These are phyloP conservation scores for Hortiboletus rubellus DNA, from an alignment of 1,284 basidiomycete species.

Conservation along the genomic window DNA sequence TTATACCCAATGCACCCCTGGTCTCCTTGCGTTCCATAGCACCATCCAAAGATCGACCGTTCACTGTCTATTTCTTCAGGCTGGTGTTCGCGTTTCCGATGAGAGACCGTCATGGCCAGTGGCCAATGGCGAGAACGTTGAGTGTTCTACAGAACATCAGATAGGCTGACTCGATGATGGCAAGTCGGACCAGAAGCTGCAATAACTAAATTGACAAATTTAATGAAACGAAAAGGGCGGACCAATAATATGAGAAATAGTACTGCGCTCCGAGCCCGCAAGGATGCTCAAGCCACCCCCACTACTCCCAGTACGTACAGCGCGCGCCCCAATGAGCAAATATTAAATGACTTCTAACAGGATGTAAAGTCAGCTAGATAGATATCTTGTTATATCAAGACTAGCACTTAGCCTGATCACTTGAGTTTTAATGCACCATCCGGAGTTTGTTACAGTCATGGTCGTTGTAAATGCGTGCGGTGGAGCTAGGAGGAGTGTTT, in stretches of 20 bases:
- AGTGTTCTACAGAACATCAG: background rate
- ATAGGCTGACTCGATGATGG: background rate
- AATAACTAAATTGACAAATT: background rate
- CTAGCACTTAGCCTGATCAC: background rate
- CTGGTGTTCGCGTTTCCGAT: slow-evolving; percentile 69
- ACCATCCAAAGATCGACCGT: slow-evolving; percentile 28
- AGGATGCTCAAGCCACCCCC: background rate
- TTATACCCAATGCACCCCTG: background rate
- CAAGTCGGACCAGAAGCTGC: background rate
- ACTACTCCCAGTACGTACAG: background rate
- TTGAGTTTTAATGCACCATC: background rate
- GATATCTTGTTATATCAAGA: background rate
- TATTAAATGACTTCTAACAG: background rate
- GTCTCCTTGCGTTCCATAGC: too few relatives aligned
- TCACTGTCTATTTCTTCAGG: slow-evolving; percentile 75
- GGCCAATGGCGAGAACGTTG: background rate
- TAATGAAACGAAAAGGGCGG: background rate
- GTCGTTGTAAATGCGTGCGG: too few relatives aligned
- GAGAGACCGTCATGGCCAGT: slow-evolving; percentile 68
- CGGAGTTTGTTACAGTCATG: too few relatives aligned
- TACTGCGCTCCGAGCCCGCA: background rate
- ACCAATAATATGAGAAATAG: background rate
- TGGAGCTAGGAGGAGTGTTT: slow-evolving; percentile 12
- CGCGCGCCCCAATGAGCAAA: background rate
- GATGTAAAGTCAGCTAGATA: background rate